These are phyloP conservation scores for Fusarium sulawesiense DNA, from an alignment of 2,329 filamentous ascomycete species.

Conservation along the genomic window DNA sequence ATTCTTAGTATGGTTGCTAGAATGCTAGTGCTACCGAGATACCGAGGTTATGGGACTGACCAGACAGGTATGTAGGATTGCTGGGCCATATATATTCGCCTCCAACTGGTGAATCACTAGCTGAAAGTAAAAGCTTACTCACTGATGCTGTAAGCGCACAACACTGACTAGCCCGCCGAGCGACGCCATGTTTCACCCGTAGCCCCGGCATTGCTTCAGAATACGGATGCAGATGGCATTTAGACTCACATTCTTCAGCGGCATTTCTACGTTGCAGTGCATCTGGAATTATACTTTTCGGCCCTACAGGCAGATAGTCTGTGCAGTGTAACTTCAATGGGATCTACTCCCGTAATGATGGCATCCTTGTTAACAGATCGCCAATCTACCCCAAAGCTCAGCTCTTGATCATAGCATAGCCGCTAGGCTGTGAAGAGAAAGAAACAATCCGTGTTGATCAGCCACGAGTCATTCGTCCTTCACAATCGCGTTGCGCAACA, in stretches of 20 bases:
- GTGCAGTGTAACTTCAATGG: not conserved
- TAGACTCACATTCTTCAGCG: not conserved
- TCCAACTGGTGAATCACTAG: not conserved
- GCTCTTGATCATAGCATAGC: not conserved
- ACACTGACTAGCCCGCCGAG: not conserved
- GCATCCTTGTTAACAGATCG: not conserved
- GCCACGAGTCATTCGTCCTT: not conserved
- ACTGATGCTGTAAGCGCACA: not conserved
- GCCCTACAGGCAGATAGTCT: not conserved
- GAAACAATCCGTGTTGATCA: not conserved
- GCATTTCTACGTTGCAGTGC: not conserved
- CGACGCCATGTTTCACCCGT: not conserved
- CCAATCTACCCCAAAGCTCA: not conserved
- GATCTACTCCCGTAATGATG: not conserved
- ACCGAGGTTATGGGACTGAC: not conserved
- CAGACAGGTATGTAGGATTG: not conserved
- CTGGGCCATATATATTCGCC: not conserved
- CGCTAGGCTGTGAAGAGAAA: not conserved
- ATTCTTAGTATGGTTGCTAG: not conserved
- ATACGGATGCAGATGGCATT: not conserved
- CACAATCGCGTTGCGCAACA: not conserved
- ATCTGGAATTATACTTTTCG: not conserved
- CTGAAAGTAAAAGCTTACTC: not conserved
- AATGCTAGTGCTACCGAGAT: too few species aligned
- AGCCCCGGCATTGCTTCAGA: not conserved